phyloP scores from a whole-genome alignment of 495 filamentous ascomycete genomes.

The Hypoxylon subgilvum region DNA sequence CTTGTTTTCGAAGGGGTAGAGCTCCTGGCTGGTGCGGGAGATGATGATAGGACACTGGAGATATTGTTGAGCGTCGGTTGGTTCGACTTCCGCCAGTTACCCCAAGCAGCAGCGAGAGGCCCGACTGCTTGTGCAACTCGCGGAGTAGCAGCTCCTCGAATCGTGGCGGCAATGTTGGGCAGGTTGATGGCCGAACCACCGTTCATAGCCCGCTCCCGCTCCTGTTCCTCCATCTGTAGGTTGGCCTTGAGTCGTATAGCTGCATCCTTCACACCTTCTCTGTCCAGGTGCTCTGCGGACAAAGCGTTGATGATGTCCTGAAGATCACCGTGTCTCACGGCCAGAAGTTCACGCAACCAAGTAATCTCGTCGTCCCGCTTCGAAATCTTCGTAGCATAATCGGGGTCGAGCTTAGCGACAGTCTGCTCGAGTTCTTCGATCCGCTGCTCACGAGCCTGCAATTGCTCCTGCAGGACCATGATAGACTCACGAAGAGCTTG shows the following conservation, averaged over 20 bases:
- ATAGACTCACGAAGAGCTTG: conserved; percentile 96
- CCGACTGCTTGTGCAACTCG: conserved; percentile 80
- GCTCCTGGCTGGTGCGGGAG: conserved; percentile 48
- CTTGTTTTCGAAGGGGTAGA: conserved; percentile 70
- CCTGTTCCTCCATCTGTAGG: conserved; percentile 96
- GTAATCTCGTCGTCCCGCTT: conserved; percentile 91
- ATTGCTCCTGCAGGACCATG: conserved; percentile 91
- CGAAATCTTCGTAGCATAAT: conserved; percentile 79
- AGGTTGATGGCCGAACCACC: conserved; percentile 60
- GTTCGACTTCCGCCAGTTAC: conserved; percentile 77
- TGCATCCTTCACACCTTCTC: conserved; percentile 78
- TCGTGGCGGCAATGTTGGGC: conserved; percentile 60
- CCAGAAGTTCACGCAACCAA: conserved; percentile 93
- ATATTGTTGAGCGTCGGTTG: conserved; percentile 57
- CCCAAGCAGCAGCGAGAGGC: conserved; percentile 75
- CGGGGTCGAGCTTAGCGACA: conserved; percentile 68
- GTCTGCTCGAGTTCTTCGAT: conserved; percentile 86
- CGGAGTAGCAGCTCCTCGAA: conserved; percentile 69
- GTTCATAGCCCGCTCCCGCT: conserved; percentile 72
- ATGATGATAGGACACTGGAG: conserved; percentile 46
- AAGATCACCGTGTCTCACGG: conserved; percentile 86
- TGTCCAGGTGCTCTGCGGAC: conserved; percentile 73
- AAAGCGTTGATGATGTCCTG: conserved; percentile 87
- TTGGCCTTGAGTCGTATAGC: conserved; percentile 92
- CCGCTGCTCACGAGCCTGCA: conserved; percentile 86